phyloP scores from a whole-genome alignment of 495 filamentous ascomycete genomes.

The Bacidia rubella region DNA sequence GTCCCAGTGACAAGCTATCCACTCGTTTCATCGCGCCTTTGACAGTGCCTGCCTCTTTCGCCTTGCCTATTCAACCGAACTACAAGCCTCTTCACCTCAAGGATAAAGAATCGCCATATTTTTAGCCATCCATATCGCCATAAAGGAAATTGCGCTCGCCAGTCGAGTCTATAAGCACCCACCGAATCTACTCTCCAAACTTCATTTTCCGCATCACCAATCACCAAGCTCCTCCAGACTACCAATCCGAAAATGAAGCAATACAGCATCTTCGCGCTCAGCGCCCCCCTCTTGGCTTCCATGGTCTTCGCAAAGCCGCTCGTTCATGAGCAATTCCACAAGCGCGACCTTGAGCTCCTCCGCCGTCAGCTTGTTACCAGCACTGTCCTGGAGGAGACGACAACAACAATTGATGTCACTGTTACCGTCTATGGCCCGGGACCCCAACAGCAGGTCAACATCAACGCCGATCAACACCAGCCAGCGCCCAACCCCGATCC shows the following conservation, averaged over 20 bases:
- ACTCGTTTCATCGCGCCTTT: constrained; percentile 9
- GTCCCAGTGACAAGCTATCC: constrained; percentile 15
- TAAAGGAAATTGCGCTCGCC: neutral
- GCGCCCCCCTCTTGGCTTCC: constrained; percentile 15
- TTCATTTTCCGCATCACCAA: neutral
- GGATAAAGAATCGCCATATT: neutral
- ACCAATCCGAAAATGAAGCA: constrained; percentile 12
- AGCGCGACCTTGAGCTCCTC: constrained; percentile 19
- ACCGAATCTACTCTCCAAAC: neutral
- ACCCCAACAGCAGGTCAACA: neutral
- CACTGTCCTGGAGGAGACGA: constrained; percentile 22
- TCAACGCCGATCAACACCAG: neutral
- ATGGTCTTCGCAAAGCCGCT: constrained; percentile 24
- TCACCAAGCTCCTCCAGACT: neutral
- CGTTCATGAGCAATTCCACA: constrained; percentile 12
- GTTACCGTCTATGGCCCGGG: constrained; percentile 22
- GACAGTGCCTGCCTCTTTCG: constrained; percentile 2
- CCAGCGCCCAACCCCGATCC: neutral
- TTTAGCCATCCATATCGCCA: neutral
- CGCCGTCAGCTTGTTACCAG: constrained; percentile 26
- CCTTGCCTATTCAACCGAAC: neutral
- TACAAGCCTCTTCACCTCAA: neutral
- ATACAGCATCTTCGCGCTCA: constrained; percentile 19
- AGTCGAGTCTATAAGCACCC: neutral
- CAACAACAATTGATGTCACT: constrained; percentile 24